Base-by-base conservation (phyloP, 2,329 filamentous ascomycete species). In the Penicillium occitanis region DNA sequence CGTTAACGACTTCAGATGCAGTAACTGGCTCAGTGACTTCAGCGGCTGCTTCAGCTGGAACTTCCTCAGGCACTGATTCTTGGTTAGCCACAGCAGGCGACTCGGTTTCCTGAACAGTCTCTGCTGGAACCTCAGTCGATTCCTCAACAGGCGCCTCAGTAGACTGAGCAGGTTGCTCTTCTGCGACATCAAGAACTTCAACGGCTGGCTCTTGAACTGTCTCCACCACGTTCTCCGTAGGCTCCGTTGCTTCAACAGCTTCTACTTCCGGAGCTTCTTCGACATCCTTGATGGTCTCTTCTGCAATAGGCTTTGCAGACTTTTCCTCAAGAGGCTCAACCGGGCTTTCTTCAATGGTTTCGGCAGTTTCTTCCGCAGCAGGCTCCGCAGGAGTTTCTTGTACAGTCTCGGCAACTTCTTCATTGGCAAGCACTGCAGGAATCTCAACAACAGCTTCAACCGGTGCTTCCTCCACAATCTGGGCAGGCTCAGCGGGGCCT, bases 61-160 rank as follows among this genome's bases (percentile, higher is more conserved):
- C 37, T 44, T 67, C 68, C 42, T 68, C 68, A 3, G 57, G 61
- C 17, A 53, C 25, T 40, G 67, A 33, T 48, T 55, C 30, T 37
- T 37, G 28, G 51, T 55, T 28, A 22, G 30, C 51, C 17, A 13
- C 28, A 55, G 30, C 28, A 3, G n/a, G n/a, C 30, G 28, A 33
- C 28, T 53, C 50, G 8, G 17, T 53, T 25, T 51, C 14, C n/a
- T 48, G 46, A 8, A 22, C 13, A 17, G 48, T 25, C 22, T 51
- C 48, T 51, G 28, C 50, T 33, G 14, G 25, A 28, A 30, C 22
- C 14, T 28, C 42, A 44, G 42, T 8, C 7, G 44, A 17, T 48
- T 22, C 19, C 19, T 48, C 44, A 48, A 48, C 44, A 13, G 44
- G 48, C 22, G 22, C 48, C 17, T 51, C 48, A 30, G 48, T 28